phyloP scores from a whole-genome alignment of 495 filamentous ascomycete species.

The Parathielavia appendiculata region DNA sequence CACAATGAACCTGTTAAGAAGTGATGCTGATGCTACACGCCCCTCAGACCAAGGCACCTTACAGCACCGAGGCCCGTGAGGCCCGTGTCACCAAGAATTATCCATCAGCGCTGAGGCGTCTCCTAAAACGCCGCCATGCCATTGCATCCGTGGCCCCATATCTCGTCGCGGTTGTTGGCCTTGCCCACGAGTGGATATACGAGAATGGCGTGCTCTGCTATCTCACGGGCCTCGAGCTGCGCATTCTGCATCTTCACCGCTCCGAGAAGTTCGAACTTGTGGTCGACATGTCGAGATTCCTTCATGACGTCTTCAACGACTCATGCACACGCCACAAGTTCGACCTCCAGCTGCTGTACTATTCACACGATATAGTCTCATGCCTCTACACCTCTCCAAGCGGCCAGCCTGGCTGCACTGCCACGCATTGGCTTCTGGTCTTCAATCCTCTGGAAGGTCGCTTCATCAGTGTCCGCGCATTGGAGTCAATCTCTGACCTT shows the following conservation, averaged over 20 bases:
- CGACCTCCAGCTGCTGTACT: constrained; percentile 56
- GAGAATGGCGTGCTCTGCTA: constrained; percentile 60
- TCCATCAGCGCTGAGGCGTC: constrained; percentile 52
- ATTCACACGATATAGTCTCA: constrained; percentile 56
- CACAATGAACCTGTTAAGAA: not conserved
- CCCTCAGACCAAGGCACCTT: constrained; percentile 48
- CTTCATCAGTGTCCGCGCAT: constrained; percentile 37
- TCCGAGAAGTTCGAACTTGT: constrained; percentile 51
- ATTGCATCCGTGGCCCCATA: constrained; percentile 59
- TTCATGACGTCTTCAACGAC: constrained; percentile 32
- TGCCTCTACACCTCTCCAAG: constrained; percentile 45
- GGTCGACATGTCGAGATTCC: constrained; percentile 49
- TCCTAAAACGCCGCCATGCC: constrained; percentile 58
- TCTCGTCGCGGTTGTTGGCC: constrained; percentile 53
- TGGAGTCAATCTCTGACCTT: constrained; percentile 50
- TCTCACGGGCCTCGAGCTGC: constrained; percentile 50
- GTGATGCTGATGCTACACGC: constrained; percentile 15
- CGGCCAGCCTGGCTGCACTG: constrained; percentile 28
- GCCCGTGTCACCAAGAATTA: constrained; percentile 48
- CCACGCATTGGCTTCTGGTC: constrained; percentile 48
- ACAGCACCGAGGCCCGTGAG: constrained; percentile 54
- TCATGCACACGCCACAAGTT: constrained; percentile 36
- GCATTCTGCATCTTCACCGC: constrained; percentile 58
- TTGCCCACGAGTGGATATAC: constrained; percentile 59
- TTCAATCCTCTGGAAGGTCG: constrained; percentile 47